Percentiles rank a stretch among this genome's conserved stretches.
phyloP scores from a whole-genome alignment of 352 stramenopile genomes.

The Sclerospora graminicola region DNA sequence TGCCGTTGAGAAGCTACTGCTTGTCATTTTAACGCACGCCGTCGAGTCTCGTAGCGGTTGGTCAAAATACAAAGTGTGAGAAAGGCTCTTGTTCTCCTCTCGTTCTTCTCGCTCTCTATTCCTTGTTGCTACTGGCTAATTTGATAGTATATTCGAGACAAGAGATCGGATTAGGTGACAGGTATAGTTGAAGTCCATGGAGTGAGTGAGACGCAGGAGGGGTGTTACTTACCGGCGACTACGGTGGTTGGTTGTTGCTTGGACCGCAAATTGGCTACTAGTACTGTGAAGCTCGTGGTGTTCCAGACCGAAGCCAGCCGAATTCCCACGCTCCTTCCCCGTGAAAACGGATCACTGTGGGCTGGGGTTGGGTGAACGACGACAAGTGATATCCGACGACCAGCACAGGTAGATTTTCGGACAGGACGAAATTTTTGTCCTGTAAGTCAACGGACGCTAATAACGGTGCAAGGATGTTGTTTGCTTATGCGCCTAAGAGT shows the following conservation, averaged over 20 bases:
- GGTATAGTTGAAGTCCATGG: not conserved
- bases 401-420: too few species aligned
- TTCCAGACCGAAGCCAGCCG: constrained; percentile 6
- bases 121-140: too few species aligned
- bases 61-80: too few species aligned
- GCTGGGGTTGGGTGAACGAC: constrained; percentile 2
- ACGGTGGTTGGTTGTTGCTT: constrained; percentile 24
- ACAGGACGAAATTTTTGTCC: too few species aligned
- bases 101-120: too few species aligned
- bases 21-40: constrained; percentile 3
- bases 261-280: constrained; percentile 24
- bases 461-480: too few species aligned
- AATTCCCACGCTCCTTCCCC: constrained; percentile 5
- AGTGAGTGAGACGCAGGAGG: constrained; percentile 3
- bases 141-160: too few species aligned
- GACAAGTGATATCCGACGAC: constrained; percentile 7
- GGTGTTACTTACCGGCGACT: constrained; percentile 3
- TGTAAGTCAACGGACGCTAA: too few species aligned
- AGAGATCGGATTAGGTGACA: not conserved
- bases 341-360: constrained; percentile 1
- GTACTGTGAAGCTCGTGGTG: constrained; percentile 1
- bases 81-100: too few species aligned
- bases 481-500: too few species aligned
- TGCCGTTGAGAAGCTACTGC: constrained; percentile 9
- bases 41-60: too few species aligned